Base-by-base conservation (phyloP, 2,329 filamentous ascomycete species). In the Penicillium sp. region DNA sequence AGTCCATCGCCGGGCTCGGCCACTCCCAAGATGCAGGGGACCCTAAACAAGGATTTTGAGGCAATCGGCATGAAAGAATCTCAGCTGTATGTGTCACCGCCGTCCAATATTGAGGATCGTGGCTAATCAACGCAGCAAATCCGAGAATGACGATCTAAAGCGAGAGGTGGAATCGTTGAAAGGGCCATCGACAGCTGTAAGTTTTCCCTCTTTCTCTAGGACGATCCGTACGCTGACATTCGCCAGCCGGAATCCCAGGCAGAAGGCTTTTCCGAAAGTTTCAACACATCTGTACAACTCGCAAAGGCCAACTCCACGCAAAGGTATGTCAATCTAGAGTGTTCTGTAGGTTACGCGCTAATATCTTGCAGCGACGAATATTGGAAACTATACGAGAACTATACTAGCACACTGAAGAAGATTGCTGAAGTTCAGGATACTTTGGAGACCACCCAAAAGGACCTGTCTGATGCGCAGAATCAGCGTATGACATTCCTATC, bases 11-110 rank as follows among this genome's bases (percentile, higher is more conserved):
- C 69, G 16, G 65, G 67, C 13, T 64, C 62, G 23, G 61, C 67
- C 24, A 70, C 69, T 11, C 68, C 69, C 8, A 69, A 66, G 39
- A 46, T 66, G 48, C 67, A 69, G 38, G 67, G 64, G 20, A 71
- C 64, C 13, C 58, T 72, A 29, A 67, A 69, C 43, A 68, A 69
- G 44, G 69, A 72, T 49, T 66, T 72, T 29, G 69, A 72, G 44
- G 67, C 66, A 16, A 64, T 69, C 26, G 68, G 68, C 16, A 58
- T 64, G 41, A 63, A 60, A 39, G 69, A 71, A 40, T 65, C 66
- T 14, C 67, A 70, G 39, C 52, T 70, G 69, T 71, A 40, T 52
- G 68, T 56, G 18, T 23, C 10, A 22, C 29, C 29, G 13, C 34
- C 26, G 20, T 37, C 6, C 8, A 24, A n/a, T 27, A 34, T 13